These are phyloP conservation scores for Poterioochromonas sp. DNA, from an alignment of 352 stramenopile genomes.

Conservation along the genomic window DNA sequence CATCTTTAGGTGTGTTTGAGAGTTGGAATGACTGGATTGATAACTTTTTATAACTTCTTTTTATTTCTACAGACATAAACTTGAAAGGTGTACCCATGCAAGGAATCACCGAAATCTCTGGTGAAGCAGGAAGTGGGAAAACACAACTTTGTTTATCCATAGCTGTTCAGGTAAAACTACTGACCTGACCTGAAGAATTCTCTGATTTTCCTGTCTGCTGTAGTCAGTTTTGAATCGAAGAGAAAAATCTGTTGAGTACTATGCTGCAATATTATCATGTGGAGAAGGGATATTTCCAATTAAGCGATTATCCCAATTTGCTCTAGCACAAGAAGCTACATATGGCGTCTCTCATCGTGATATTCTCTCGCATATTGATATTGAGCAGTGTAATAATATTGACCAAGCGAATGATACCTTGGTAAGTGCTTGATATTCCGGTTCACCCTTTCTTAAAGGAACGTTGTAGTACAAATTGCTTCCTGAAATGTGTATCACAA, in stretches of 20 bases:
- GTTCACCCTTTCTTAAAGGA: background rate
- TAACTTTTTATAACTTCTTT: no score
- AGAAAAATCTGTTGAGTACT: background rate
- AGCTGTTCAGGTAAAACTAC: background rate
- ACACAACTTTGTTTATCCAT: background rate
- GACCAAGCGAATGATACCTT: background rate
- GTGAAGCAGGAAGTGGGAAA: constrained; percentile 14
- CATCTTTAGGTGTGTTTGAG: no score
- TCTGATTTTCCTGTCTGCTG: background rate
- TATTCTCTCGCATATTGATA: background rate
- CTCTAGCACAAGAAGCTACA: background rate
- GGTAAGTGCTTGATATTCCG: background rate
- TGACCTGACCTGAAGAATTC: background rate
- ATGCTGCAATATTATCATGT: background rate
- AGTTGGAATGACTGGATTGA: no score
- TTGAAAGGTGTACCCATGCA: no score
- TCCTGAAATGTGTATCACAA: background rate
- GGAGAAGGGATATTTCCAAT: background rate
- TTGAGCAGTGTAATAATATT: background rate
- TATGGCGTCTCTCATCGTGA: background rate
- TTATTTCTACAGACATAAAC: no score
- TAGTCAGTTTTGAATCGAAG: background rate
- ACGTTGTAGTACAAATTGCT: background rate
- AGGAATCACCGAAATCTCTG: background rate
- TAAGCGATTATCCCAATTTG: background rate